Evolutionary conservation across 441 rosid genomes (phyloP).

Genomic region (Populus hybrid): DNA sequence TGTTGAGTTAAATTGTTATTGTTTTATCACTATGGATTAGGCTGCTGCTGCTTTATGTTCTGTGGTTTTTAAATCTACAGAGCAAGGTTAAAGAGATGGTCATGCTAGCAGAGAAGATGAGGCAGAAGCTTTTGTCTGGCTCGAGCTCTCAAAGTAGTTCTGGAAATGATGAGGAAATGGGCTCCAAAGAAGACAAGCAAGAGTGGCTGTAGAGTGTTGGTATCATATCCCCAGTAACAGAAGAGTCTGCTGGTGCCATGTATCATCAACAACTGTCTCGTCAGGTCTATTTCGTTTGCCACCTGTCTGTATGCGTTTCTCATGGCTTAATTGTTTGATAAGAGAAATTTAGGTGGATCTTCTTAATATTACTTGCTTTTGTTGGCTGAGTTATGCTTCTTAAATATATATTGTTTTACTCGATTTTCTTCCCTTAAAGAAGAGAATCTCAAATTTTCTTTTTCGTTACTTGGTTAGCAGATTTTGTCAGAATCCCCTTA

Average conservation of each 20-base stretch:
- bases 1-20: neutral
- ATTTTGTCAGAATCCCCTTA: slow-evolving; percentile 78
- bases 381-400: neutral
- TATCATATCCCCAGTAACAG: slow-evolving; percentile 89
- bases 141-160: slow-evolving; percentile 48
- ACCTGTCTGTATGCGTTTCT: neutral
- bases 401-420: neutral
- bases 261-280: slow-evolving; percentile 87
- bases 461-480: slow-evolving; percentile 61
- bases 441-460: slow-evolving; percentile 19
- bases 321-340: neutral
- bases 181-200: slow-evolving; percentile 88
- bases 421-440: neutral
- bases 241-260: slow-evolving; percentile 89
- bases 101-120: slow-evolving; percentile 82
- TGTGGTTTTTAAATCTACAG: slow-evolving; percentile 28
- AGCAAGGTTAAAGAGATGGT: slow-evolving; percentile 93
- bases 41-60: neutral
- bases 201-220: slow-evolving; percentile 94
- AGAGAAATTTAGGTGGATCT: neutral
- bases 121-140: slow-evolving; percentile 78
- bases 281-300: slow-evolving; percentile 50
- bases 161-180: slow-evolving; percentile 75
- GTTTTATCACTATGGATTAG: neutral
- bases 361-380: neutral